Conservation (phyloP, 139 green algal species). For the Dunaliella primolecta region DNA sequence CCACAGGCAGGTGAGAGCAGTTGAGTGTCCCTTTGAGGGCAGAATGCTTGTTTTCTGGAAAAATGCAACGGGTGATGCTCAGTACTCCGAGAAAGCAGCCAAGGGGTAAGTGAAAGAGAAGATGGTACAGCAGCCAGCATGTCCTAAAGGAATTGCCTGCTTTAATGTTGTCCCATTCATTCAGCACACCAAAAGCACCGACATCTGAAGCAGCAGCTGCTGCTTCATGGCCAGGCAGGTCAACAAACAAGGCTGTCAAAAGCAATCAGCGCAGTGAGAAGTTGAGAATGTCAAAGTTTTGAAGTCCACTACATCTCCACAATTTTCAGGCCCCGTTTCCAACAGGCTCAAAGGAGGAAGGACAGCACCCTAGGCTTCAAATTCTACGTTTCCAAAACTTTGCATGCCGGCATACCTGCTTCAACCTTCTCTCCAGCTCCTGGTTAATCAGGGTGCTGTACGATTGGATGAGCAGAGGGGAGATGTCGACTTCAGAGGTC, state of each 20-base stretch:
- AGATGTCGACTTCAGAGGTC: conserved; percentile 78
- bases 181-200: too few relatives aligned
- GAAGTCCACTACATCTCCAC: background rate
- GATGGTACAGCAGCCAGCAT: too few relatives aligned
- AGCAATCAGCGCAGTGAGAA: too few relatives aligned
- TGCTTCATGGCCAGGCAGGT: background rate
- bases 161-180: too few relatives aligned
- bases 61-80: background rate
- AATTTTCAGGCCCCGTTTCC: background rate
- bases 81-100: too few relatives aligned
- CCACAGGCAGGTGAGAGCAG: background rate
- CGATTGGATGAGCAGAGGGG: conserved; percentile 47
- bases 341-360: background rate
- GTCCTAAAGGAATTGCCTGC: too few relatives aligned
- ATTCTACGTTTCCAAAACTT: background rate
- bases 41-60: background rate
- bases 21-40: background rate
- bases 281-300: background rate
- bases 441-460: conserved; percentile 69
- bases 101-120: too few relatives aligned
- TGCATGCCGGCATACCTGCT: conserved; percentile 29
- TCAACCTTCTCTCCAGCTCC: conserved; percentile 67
- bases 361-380: background rate
- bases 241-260: background rate
- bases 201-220: background rate